Evolutionary conservation across 2,329 filamentous ascomycete species (phyloP).

Genomic region (Aspergillus transmontanensis): DNA sequence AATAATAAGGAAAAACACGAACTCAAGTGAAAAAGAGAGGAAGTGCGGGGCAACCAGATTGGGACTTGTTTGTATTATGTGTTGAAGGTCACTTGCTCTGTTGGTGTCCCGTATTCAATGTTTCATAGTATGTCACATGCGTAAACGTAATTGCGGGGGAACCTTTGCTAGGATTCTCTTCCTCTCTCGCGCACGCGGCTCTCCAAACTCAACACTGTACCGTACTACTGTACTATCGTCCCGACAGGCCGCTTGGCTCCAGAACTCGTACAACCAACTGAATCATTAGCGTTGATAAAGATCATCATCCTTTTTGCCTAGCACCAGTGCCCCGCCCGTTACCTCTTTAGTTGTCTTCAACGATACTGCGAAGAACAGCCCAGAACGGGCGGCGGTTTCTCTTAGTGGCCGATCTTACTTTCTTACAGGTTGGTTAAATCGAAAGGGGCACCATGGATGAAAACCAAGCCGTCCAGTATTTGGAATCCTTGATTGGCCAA

Average conservation of each 20-base stretch:
- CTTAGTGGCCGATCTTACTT: constrained; percentile 11
- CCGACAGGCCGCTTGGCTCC: not conserved
- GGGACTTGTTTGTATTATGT: not conserved
- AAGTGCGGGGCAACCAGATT: not conserved
- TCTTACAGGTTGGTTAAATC: not conserved
- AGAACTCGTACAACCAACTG: constrained; percentile 3
- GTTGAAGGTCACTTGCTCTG: not conserved
- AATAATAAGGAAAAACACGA: not conserved
- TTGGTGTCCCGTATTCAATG: not conserved
- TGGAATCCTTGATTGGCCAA: constrained; percentile 70
- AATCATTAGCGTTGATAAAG: not conserved
- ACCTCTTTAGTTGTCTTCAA: not conserved
- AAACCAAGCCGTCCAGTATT: constrained; percentile 39
- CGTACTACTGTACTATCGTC: not conserved
- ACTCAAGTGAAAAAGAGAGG: not conserved
- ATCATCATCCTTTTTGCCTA: not conserved
- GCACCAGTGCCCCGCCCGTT: not conserved
- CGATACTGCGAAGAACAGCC: constrained; percentile 9
- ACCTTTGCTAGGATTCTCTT: not conserved
- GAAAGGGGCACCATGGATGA: constrained; percentile 32
- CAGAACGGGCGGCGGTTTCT: constrained; percentile 11
- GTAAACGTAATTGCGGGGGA: not conserved
- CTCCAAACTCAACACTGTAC: not conserved
- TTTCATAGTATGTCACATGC: not conserved
- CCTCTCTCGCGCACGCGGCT: not conserved